A percentile compares a stretch with the other conserved stretches of the same genome.
Evolutionary conservation across 768 basidiomycete genomes (phyloP).

Genomic region (Mrakia gelida): DNA sequence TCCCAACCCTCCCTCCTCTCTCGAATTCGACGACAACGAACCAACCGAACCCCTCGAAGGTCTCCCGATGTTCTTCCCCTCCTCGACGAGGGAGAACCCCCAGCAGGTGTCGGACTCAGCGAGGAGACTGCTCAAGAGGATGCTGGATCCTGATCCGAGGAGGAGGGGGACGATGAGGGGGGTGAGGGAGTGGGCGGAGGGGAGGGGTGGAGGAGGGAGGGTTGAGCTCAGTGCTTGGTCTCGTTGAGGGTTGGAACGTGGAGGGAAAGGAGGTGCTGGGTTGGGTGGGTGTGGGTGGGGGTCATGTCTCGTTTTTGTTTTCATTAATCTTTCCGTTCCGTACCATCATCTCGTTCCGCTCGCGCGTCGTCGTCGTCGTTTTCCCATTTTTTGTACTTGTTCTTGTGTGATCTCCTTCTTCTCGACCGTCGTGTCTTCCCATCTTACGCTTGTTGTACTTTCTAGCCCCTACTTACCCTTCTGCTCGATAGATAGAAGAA

Average conservation of each 20-base stretch:
- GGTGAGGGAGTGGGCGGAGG: slow-evolving; percentile 19
- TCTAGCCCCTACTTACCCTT: neutral
- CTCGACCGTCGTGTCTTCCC: neutral
- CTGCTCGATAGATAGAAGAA: no score
- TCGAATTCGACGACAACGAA: no score
- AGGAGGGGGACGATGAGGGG: slow-evolving; percentile 18
- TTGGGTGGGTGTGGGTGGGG: neutral
- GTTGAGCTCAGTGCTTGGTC: no score
- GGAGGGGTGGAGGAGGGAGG: slow-evolving; percentile 19
- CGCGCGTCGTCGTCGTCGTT: neutral
- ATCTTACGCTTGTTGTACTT: neutral
- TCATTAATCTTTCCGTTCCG: neutral
- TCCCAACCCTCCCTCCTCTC: neutral
- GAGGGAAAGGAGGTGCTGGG: neutral
- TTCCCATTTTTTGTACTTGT: neutral
- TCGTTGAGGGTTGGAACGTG: neutral
- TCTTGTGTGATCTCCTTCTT: neutral
- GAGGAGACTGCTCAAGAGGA: slow-evolving; percentile 14
- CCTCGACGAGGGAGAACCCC: slow-evolving; percentile 19
- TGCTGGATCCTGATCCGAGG: slow-evolving; percentile 13
- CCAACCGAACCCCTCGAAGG: slow-evolving; percentile 14
- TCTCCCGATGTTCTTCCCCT: slow-evolving; percentile 25
- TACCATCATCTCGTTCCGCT: neutral
- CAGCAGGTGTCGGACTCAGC: slow-evolving; percentile 19
- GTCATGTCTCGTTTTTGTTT: neutral